Evolutionary conservation across 2,329 filamentous ascomycete species (phyloP).

Genomic region (Pseudohalonectria lignicola): DNA sequence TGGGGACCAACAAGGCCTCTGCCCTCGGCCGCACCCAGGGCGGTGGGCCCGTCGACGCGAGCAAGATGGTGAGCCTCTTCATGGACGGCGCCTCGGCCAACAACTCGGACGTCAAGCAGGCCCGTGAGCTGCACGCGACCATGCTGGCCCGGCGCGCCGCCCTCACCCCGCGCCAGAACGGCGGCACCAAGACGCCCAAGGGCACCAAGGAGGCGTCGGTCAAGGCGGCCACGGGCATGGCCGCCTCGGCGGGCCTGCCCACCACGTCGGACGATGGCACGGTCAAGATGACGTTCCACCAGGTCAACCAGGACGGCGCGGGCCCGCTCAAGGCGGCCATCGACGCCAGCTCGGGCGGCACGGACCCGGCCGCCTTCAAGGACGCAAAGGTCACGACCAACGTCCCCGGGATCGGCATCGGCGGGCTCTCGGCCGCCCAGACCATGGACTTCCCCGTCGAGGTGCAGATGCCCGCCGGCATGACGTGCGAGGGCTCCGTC

Average conservation of each 20-base stretch:
- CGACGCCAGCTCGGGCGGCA: slow-evolving; percentile 53
- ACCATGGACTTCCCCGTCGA: slow-evolving; percentile 55
- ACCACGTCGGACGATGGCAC: slow-evolving; percentile 49
- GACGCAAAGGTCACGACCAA: slow-evolving; percentile 46
- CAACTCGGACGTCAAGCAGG: slow-evolving; percentile 6
- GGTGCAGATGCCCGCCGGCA: slow-evolving; percentile 55
- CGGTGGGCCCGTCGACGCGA: slow-evolving; percentile 46
- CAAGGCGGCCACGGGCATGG: slow-evolving; percentile 39
- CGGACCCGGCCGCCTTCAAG: slow-evolving; percentile 48
- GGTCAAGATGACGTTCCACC: slow-evolving; percentile 54
- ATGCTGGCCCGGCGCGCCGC: slow-evolving; percentile 11
- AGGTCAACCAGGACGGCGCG: slow-evolving; percentile 63
- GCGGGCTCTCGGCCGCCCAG: slow-evolving; percentile 45
- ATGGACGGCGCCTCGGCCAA: slow-evolving; percentile 33
- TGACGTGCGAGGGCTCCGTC: slow-evolving; percentile 51
- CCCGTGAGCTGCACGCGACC: slow-evolving; percentile 7
- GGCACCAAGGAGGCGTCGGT: slow-evolving; percentile 38
- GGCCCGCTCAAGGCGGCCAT: slow-evolving; percentile 50
- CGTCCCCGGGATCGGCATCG: slow-evolving; percentile 45
- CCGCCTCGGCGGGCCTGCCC: slow-evolving; percentile 43
- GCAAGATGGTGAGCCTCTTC: slow-evolving; percentile 46
- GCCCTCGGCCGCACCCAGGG: slow-evolving; percentile 54
- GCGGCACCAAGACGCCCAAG: slow-evolving; percentile 19
- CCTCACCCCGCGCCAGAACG: slow-evolving; percentile 8
- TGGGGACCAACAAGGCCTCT: slow-evolving; percentile 39